Evolutionary conservation across 148 eudicot species (phyloP).

Genomic region (Fagopyrum homotropicum): DNA sequence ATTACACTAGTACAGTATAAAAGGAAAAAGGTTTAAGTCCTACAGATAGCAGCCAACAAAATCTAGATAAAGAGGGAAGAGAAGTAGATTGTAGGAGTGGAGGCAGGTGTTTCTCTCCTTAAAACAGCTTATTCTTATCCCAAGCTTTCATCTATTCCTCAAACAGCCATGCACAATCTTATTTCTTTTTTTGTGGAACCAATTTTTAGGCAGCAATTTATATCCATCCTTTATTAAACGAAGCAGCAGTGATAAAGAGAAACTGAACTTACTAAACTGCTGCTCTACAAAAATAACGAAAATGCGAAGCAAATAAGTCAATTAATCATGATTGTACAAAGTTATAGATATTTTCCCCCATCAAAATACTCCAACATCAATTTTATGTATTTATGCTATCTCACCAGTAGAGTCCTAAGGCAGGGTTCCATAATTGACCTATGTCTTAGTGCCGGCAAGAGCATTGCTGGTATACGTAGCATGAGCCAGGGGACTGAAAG

Average conservation of each 20-base stretch:
- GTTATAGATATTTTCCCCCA: background rate
- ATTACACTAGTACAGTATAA: no score
- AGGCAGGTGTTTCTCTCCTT: background rate
- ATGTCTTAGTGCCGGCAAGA: slow-evolving; percentile 76
- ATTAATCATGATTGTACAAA: background rate
- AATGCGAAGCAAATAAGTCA: background rate
- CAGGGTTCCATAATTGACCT: slow-evolving; percentile 63
- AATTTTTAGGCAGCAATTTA: background rate
- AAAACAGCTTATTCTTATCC: background rate
- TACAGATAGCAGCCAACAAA: background rate
- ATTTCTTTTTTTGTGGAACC: background rate
- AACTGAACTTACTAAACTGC: background rate
- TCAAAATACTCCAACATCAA: no score
- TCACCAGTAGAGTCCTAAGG: slow-evolving; percentile 75
- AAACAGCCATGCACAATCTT: background rate
- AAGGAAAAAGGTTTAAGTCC: background rate
- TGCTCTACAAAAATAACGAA: background rate
- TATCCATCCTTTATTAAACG: background rate
- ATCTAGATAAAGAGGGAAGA: slow-evolving; percentile 1
- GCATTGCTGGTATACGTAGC: slow-evolving; percentile 66
- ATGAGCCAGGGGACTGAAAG: slow-evolving; percentile 84
- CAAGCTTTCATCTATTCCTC: background rate
- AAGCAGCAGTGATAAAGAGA: background rate
- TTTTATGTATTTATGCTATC: slow-evolving; percentile 21
- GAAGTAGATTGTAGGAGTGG: background rate